phyloP scores from a whole-genome alignment of 805 yeast species.

The Sporopachydermia lactativora region DNA sequence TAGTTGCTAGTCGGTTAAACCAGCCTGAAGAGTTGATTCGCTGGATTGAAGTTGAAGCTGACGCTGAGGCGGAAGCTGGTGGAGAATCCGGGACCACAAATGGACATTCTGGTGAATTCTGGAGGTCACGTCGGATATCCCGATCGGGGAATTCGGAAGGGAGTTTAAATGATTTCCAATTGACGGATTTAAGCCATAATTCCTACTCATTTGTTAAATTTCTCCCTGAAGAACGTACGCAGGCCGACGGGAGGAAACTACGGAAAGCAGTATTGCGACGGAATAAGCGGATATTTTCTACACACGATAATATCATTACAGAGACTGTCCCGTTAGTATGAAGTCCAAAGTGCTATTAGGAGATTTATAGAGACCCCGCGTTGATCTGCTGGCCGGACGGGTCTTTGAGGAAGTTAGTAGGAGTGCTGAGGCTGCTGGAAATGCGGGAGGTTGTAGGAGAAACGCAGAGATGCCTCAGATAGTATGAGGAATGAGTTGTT shows the following conservation, averaged over 20 bases:
- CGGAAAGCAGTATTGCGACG: neutral
- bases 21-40: neutral
- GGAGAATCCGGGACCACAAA: neutral
- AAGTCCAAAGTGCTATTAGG: too few species aligned
- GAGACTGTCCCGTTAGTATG: neutral
- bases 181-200: neutral
- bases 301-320: neutral
- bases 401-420: too few species aligned
- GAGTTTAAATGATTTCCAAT: neutral
- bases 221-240: neutral
- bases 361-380: too few species aligned
- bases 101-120: neutral
- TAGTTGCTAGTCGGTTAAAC: neutral
- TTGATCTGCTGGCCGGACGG: too few species aligned
- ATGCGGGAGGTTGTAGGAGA: too few species aligned
- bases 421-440: too few species aligned
- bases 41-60: neutral
- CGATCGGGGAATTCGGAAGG: neutral
- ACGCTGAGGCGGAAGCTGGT: neutral
- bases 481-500: too few species aligned
- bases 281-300: neutral
- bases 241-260: neutral
- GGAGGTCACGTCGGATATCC: neutral
- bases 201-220: neutral
- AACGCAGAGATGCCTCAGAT: too few species aligned